Percentiles rank a stretch among this genome's conserved stretches.
These are phyloP conservation scores for Ganoderma meredithae DNA, from an alignment of 1,284 basidiomycete genomes.

Conservation along the genomic window DNA sequence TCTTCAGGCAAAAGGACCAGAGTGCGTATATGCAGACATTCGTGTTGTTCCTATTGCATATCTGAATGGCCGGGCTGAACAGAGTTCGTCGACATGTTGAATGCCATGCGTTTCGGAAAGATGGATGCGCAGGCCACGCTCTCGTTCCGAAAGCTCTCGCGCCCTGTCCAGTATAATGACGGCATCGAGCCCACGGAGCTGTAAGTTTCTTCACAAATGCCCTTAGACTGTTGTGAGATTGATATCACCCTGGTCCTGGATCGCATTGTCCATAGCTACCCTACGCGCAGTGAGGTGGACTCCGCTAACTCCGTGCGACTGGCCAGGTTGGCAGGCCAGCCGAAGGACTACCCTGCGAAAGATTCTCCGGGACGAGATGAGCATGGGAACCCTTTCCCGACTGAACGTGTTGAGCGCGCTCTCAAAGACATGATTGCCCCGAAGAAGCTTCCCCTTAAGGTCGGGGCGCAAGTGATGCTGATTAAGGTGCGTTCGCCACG, in stretches of 20 bases:
- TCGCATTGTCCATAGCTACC: slow-evolving; percentile 55
- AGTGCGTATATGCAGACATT: slow-evolving; percentile 46
- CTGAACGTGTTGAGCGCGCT: slow-evolving; percentile 34
- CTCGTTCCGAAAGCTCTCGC: slow-evolving; percentile 67
- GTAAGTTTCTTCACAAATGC: slow-evolving; percentile 45
- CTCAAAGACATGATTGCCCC: slow-evolving; percentile 44
- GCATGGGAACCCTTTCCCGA: slow-evolving; percentile 25
- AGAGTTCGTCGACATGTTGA: slow-evolving; percentile 78
- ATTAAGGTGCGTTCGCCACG: slow-evolving; percentile 44
- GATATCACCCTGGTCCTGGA: not conserved
- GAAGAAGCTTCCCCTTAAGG: slow-evolving; percentile 42
- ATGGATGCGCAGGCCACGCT: slow-evolving; percentile 54
- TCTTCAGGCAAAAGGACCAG: slow-evolving; percentile 59
- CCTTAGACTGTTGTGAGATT: not conserved
- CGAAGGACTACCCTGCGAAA: slow-evolving; percentile 45
- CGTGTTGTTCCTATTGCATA: not conserved
- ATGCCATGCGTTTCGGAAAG: slow-evolving; percentile 71
- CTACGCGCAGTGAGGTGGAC: slow-evolving; percentile 67
- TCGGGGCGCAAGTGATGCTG: slow-evolving; percentile 52
- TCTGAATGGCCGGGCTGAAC: not conserved
- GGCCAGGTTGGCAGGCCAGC: slow-evolving; percentile 36
- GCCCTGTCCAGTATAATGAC: slow-evolving; percentile 69
- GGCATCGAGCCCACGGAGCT: slow-evolving; percentile 86
- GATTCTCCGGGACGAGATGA: slow-evolving; percentile 46
- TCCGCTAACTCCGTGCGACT: slow-evolving; percentile 60